Evolutionary conservation across 2,329 filamentous ascomycete species (phyloP).

Genomic region (Alternaria sp.): DNA sequence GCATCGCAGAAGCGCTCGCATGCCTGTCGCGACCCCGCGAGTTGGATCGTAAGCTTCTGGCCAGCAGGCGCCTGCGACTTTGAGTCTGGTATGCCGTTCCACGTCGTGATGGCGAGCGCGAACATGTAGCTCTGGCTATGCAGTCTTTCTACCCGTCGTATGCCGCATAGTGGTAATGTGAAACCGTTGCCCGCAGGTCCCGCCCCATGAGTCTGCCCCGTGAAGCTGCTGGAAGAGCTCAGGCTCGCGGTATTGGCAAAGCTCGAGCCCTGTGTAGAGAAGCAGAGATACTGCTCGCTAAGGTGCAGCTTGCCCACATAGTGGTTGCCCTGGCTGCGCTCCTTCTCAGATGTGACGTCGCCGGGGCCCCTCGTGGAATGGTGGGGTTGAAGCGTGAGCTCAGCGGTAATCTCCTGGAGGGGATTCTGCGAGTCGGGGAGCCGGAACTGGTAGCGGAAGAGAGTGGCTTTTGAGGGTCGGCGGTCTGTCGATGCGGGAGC

Average conservation of each 20-base stretch:
- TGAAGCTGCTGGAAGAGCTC: slow-evolving; percentile 82
- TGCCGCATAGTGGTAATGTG: slow-evolving; percentile 89
- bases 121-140: slow-evolving; percentile 94
- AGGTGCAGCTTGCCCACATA: slow-evolving; percentile 93
- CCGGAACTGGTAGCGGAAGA: slow-evolving; percentile 97
- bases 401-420: slow-evolving; percentile 94
- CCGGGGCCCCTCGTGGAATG: slow-evolving; percentile 57
- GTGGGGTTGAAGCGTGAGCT: slow-evolving; percentile 84
- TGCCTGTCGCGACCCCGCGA: slow-evolving; percentile 85
- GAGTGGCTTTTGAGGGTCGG: slow-evolving; percentile 86
- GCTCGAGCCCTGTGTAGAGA: slow-evolving; percentile 91
- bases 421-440: slow-evolving; percentile 92
- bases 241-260: slow-evolving; percentile 83
- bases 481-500: slow-evolving; percentile 74
- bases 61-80: slow-evolving; percentile 61
- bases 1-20: slow-evolving; percentile 97
- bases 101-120: slow-evolving; percentile 91
- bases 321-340: slow-evolving; percentile 77
- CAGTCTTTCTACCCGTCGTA: slow-evolving; percentile 88
- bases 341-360: slow-evolving; percentile 62
- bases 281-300: slow-evolving; percentile 94
- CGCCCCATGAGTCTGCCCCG: slow-evolving; percentile 89
- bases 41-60: slow-evolving; percentile 89
- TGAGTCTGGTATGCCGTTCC: slow-evolving; percentile 71
- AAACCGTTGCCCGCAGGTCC: slow-evolving; percentile 96